Conservation (phyloP, 2,329 filamentous ascomycete species). For the Bisporella sp. region DNA sequence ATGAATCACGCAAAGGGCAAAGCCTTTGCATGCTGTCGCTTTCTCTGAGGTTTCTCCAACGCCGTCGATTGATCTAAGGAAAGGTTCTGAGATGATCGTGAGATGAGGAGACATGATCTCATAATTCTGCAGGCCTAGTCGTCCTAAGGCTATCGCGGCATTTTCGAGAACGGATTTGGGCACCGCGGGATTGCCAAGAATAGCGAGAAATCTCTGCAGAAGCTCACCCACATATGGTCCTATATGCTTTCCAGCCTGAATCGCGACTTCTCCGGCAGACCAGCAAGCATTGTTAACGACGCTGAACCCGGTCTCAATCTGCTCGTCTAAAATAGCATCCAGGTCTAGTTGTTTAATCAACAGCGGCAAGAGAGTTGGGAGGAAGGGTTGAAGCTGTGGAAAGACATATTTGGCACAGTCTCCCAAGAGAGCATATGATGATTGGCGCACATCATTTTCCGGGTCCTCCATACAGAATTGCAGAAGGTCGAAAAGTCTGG, state of each 20-base stretch:
- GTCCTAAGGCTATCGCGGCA: constrained; percentile 84
- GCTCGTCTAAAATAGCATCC: constrained; percentile 67
- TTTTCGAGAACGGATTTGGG: constrained; percentile 88
- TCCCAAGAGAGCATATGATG: constrained; percentile 87
- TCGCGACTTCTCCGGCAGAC: constrained; percentile 88
- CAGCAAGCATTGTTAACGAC: constrained; percentile 98
- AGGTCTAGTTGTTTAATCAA: constrained; percentile 85
- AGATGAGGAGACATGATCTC: constrained; percentile 74
- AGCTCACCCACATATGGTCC: constrained; percentile 70
- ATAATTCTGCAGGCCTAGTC: constrained; percentile 74
- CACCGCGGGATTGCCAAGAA: constrained; percentile 78
- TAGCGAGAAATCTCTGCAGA: constrained; percentile 69
- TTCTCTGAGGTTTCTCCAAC: constrained; percentile 91
- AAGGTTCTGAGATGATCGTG: constrained; percentile 71
- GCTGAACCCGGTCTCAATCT: constrained; percentile 78
- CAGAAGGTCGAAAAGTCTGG: constrained; percentile 84
- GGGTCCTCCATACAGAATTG: constrained; percentile 88
- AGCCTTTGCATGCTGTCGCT: constrained; percentile 85
- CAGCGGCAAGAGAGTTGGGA: constrained; percentile 69
- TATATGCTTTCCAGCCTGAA: constrained; percentile 71
- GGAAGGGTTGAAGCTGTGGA: constrained; percentile 65
- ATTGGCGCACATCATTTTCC: constrained; percentile 90
- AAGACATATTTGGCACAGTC: constrained; percentile 94
- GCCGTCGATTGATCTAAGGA: constrained; percentile 74
- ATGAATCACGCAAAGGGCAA: constrained; percentile 73